phyloP scores from a whole-genome alignment of 192 early-diverging fungal genomes.

The Entomortierella chlamydospora region DNA sequence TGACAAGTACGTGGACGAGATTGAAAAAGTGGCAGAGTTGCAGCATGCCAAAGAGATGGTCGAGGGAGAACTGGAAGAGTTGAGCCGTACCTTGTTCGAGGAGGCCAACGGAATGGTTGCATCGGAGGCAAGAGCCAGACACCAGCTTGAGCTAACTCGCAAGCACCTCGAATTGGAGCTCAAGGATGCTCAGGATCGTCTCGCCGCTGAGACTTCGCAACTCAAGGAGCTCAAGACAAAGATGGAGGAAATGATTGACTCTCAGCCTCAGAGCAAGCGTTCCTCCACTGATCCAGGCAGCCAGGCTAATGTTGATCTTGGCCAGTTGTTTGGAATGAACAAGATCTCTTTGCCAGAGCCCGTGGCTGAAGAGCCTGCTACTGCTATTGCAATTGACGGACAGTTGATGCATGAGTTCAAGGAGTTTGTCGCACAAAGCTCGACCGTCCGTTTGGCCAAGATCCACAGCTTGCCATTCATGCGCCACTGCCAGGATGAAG shows the following conservation, averaged over 20 bases:
- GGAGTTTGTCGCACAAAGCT: conserved; percentile 82
- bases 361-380: conserved; percentile 44
- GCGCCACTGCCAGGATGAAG: conserved; percentile 89
- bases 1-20: conserved; percentile 87
- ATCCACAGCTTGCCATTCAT: conserved; percentile 87
- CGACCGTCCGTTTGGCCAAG: conserved; percentile 76
- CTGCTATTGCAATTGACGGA: conserved; percentile 74
- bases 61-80: conserved; percentile 94
- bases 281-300: conserved; percentile 49
- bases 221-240: conserved; percentile 85
- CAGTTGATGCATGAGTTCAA: conserved; percentile 86
- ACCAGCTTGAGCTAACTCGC: conserved; percentile 65
- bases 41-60: conserved; percentile 93
- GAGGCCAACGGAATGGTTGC: conserved; percentile 97
- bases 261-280: conserved; percentile 48
- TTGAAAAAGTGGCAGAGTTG: conserved; percentile 88
- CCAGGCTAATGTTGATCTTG: conserved; percentile 41
- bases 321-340: conserved; percentile 53
- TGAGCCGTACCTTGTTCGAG: conserved; percentile 90
- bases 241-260: conserved; percentile 76
- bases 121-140: conserved; percentile 73
- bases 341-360: conserved; percentile 53
- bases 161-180: conserved; percentile 75
- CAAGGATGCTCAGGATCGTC: conserved; percentile 70
- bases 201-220: conserved; percentile 85